Evolutionary conservation across 2,329 filamentous ascomycete species (phyloP), one percentile per base, ranked within the genome.

Genomic region (Ceratocystis cacaofunesta): DNA sequence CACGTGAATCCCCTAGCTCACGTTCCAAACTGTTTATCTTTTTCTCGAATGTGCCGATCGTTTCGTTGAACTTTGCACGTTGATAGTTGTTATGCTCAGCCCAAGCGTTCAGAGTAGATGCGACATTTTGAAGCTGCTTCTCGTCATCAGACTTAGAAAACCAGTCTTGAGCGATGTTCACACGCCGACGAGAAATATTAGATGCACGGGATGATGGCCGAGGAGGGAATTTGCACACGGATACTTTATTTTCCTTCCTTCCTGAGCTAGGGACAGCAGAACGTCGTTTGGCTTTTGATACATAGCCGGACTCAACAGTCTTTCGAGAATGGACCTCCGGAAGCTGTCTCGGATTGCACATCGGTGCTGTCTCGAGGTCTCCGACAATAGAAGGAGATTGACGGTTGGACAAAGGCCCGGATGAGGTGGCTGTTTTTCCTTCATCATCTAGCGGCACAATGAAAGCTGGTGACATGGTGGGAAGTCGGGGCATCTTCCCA

Each of bases 121-220:
- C 66, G 15, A 67, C 66, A 61, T 67, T 65, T 17, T 65, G 41
- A 6, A 67, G 60, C 61, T 67, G 66, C 22, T 52, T 64, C 44
- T 65, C 60, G 30, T 67, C 66, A 41, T 63, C 60, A 17, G 52
- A 57, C n/a, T 48, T 50, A n/a, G 63, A 62, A 19, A 65, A 63
- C 63, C 48, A 67, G 17, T 67, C 61, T 17, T 57, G 62, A 2
- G 63, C 52, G 3, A 67, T 28, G 2, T 61, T 61, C 17, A 67
- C 60, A 12, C 66, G 66, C 6, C 66, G 63, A 44, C 66, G 66
- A 25, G 66, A 67, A 19, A 65, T 67, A 32, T 67, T 67, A 7
- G 66, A 67, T n/a, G 63, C 44, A 30, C 66, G 66, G 41, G 66
- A 67, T 10, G 66, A 67, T n/a, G 63, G 50, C 7, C 66, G 61